Conservation (phyloP, 805 yeast species). For the Candida pseudofarinosa region DNA sequence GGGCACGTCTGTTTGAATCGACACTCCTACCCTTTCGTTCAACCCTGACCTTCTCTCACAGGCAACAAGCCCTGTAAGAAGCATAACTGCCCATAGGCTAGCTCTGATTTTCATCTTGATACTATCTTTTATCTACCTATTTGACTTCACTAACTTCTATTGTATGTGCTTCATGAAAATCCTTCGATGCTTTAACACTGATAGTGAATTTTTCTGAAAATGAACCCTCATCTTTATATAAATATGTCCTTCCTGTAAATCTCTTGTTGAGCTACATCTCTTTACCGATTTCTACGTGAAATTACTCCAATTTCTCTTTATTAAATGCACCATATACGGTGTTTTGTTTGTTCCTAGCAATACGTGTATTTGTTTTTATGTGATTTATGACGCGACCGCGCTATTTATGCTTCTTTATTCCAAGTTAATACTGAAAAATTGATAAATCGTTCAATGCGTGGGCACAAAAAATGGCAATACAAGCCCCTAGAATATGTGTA, state of each 20-base stretch:
- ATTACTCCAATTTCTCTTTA: not conserved
- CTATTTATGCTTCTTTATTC: not conserved
- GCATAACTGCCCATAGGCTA: not conserved
- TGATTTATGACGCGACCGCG: not conserved
- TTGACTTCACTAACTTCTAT: not conserved
- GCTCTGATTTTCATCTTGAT: not conserved
- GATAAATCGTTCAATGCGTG: no score
- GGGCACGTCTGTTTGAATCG: not conserved
- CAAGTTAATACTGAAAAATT: no score
- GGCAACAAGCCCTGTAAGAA: not conserved
- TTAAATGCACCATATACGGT: not conserved
- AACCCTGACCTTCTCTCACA: no score
- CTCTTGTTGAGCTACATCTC: not conserved
- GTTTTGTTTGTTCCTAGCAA: not conserved
- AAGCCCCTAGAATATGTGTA: no score
- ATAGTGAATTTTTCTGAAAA: not conserved
- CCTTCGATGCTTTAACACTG: not conserved
- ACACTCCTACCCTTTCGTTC: no score
- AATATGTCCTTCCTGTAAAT: not conserved
- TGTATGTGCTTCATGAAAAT: not conserved
- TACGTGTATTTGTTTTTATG: not conserved
- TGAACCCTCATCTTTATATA: not conserved
- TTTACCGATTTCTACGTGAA: not conserved
- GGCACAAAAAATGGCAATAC: no score
- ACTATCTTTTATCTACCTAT: not conserved